These are phyloP conservation scores for Colletotrichum gigasporum DNA, from an alignment of 2,329 filamentous ascomycete genomes.

Conservation along the genomic window DNA sequence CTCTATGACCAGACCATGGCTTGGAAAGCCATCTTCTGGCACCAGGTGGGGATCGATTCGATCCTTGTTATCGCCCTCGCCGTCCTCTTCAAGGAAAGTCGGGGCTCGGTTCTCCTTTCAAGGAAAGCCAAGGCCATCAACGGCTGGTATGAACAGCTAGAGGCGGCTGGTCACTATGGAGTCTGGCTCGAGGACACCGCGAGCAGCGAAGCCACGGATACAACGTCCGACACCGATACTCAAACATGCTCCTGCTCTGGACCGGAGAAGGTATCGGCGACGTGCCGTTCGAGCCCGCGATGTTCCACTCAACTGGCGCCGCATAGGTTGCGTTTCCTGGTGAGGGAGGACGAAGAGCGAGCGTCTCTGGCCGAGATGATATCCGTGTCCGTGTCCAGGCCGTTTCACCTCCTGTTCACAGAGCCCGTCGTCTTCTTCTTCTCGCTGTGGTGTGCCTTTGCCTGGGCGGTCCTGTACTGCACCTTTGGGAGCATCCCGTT, in stretches of 20 bases:
- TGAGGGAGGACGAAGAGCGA: slow-evolving; percentile 80
- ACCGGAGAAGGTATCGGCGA: slow-evolving; percentile 2
- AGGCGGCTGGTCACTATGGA: slow-evolving; percentile 68
- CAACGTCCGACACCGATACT: slow-evolving; percentile 6
- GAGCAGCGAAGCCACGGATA: slow-evolving; percentile 12
- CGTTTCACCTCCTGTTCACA: slow-evolving; percentile 80
- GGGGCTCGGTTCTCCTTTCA: slow-evolving; percentile 81
- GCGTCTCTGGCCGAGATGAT: slow-evolving; percentile 76
- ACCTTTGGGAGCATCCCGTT: slow-evolving; percentile 84
- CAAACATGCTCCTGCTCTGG: slow-evolving; percentile 9
- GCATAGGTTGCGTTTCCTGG: slow-evolving; percentile 78
- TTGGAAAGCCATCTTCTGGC: slow-evolving; percentile 86
- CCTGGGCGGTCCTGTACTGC: slow-evolving; percentile 89
- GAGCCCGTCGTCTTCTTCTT: slow-evolving; percentile 88
- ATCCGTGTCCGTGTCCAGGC: slow-evolving; percentile 76
- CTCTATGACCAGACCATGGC: slow-evolving; percentile 43
- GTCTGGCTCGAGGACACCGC: slow-evolving; percentile 47
- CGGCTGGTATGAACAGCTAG: slow-evolving; percentile 79
- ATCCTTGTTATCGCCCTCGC: slow-evolving; percentile 71
- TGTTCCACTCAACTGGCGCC: not conserved
- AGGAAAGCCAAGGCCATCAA: slow-evolving; percentile 80
- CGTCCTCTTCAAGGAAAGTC: slow-evolving; percentile 81
- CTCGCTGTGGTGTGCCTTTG: slow-evolving; percentile 88
- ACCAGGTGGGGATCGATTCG: slow-evolving; percentile 78
- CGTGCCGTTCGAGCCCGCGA: slow-evolving; percentile 1